Conservation (phyloP, 371 early-diverging fungal genomes). For the Mucor plumbeus region DNA sequence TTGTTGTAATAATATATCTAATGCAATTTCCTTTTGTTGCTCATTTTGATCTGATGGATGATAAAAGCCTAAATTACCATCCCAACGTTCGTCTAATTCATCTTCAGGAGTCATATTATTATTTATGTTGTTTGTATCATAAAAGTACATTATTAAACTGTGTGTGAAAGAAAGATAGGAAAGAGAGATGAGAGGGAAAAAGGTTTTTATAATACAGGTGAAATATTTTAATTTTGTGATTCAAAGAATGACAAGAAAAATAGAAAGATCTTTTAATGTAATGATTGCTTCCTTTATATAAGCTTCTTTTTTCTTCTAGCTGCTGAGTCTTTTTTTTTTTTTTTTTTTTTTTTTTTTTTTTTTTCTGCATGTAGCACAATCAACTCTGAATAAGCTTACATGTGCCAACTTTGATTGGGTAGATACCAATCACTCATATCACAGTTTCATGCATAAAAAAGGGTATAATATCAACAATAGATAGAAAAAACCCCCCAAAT, state of each 20-base stretch:
- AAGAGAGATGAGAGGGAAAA: background rate
- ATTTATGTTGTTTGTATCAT: background rate
- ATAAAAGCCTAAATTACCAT: background rate
- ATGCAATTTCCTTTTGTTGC: background rate
- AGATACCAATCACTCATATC: background rate
- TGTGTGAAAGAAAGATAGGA: background rate
- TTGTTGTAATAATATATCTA: background rate
- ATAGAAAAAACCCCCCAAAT: background rate
- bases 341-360: too few relatives aligned
- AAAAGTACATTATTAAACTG: background rate
- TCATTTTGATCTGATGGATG: background rate
- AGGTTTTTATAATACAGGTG: background rate
- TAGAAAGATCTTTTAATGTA: background rate
- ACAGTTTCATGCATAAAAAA: background rate
- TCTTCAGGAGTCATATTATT: background rate
- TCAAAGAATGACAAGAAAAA: background rate
- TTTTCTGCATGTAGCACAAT: background rate
- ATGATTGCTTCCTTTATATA: background rate
- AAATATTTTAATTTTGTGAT: background rate
- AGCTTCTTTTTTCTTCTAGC: background rate
- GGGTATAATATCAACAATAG: background rate
- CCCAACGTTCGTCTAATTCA: conserved; percentile 6
- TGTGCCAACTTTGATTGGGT: conserved; percentile 1
- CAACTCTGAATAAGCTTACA: background rate
- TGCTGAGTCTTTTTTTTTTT: conserved; percentile 2